Base-by-base conservation (phyloP, 2,329 filamentous ascomycete species). In the Talaromyces sp. region DNA sequence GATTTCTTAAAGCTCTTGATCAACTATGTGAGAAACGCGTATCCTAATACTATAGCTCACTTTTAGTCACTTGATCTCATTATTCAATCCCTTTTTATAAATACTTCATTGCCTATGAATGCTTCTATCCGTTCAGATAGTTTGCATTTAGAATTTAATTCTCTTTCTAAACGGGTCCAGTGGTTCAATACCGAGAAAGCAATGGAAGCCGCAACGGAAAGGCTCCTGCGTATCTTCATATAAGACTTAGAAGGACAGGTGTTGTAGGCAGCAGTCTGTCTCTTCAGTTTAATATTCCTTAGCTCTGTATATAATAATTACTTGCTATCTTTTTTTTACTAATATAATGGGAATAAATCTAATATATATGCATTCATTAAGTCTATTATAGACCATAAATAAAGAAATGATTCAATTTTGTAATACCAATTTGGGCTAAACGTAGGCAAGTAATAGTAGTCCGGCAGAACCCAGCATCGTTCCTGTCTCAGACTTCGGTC, bases 41-140 rank as follows among this genome's bases (percentile, higher is more conserved):
- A 60, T 60, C 58, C 41, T 27, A 47, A 49, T 41, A 27, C 58
- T 37, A 33, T 60, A 35, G 58, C 41, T 60, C 41, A 60, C n/a
- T 49, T 60, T 9, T 27, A 60, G 27, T 60, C 41, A 35, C 27
- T 60, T 27, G 58, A 60, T 3, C 39, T 14, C 3, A 13, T 60
- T 19, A 37, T 60, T 27, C 41, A 47, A 37, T 19, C 24, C 41
- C 58, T 60, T 35, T 47, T 60, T 19, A 16, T 27, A 22, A 49
- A 60, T 60, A 19, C 16, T 13, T 35, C 22, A 8, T 19, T 60
- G 24, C 7, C 9, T 10, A 49, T 13, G 7, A 27, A 49, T 49
- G 22, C 8, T 27, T 24, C 22, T 14, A 10, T 27, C 45, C 22
- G 22, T 6, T 22, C 2, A 27, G 19, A 49, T 5, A 1, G 10